A percentile compares a stretch with the other conserved stretches of the same genome.
These are phyloP conservation scores for Penicillium pancosmium DNA, from an alignment of 495 filamentous ascomycete species.

Conservation along the genomic window DNA sequence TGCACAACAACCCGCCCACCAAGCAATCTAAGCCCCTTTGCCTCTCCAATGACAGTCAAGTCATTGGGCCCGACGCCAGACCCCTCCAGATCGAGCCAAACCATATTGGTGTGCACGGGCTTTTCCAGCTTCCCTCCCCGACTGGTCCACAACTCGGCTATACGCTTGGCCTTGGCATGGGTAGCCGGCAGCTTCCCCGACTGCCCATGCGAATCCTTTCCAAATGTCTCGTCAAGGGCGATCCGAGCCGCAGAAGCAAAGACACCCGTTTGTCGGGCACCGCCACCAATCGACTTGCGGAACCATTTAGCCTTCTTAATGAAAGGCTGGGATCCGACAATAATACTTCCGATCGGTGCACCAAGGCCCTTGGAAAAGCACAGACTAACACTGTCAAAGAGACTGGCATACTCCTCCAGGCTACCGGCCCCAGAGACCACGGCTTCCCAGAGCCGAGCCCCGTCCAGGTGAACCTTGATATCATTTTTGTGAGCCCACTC, in stretches of 20 bases:
- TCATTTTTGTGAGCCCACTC: slow-evolving; percentile 67
- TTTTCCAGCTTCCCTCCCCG: slow-evolving; percentile 51
- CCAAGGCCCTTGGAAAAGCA: slow-evolving; percentile 92
- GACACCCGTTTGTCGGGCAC: slow-evolving; percentile 67
- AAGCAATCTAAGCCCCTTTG: slow-evolving; percentile 42
- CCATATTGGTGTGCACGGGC: slow-evolving; percentile 82
- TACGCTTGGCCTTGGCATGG: slow-evolving; percentile 65
- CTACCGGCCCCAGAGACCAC: slow-evolving; percentile 60
- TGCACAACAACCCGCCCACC: slow-evolving; percentile 48
- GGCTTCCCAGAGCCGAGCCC: slow-evolving; percentile 83
- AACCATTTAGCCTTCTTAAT: slow-evolving; percentile 78
- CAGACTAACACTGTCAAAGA: slow-evolving; percentile 79
- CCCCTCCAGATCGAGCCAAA: slow-evolving; percentile 79
- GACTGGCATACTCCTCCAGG: slow-evolving; percentile 66
- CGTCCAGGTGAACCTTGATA: slow-evolving; percentile 81
- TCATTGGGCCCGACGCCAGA: slow-evolving; percentile 48
- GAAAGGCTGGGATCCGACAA: slow-evolving; percentile 66
- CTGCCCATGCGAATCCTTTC: slow-evolving; percentile 58
- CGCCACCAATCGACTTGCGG: slow-evolving; percentile 84
- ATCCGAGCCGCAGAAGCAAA: slow-evolving; percentile 51
- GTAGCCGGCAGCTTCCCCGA: slow-evolving; percentile 64
- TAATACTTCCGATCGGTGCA: slow-evolving; percentile 81
- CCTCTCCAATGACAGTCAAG: slow-evolving; percentile 39
- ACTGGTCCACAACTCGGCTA: slow-evolving; percentile 65
- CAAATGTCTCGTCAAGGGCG: slow-evolving; percentile 61